These are phyloP conservation scores for Castanea crenata DNA, from an alignment of 306 rosid genomes.

Conservation along the genomic window DNA sequence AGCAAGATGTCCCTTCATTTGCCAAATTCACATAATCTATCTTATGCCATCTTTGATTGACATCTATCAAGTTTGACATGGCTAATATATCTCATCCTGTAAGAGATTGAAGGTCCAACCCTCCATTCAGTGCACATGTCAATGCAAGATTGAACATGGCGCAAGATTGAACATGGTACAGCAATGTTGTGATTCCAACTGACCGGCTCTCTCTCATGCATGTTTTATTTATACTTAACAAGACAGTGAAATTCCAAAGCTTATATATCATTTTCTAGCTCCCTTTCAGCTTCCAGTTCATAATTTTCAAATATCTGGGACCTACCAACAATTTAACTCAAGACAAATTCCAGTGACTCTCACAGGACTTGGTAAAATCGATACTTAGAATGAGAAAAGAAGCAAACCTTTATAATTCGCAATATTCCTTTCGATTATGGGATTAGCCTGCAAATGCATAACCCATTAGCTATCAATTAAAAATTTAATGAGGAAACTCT, in stretches of 20 bases:
- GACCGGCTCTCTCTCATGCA: not conserved
- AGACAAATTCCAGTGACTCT: not conserved
- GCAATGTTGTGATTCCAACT: not conserved
- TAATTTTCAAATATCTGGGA: not conserved
- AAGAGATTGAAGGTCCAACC: not conserved
- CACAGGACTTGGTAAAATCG: conserved; percentile 6
- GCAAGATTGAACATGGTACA: not conserved
- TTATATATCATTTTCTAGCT: not conserved
- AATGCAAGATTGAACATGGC: not conserved
- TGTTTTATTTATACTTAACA: not conserved
- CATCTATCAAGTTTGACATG: not conserved
- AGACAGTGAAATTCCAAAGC: not conserved
- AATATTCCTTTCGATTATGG: conserved; percentile 63
- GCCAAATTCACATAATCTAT: not conserved
- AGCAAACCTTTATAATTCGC: conserved; percentile 64
- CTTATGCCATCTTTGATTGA: not conserved
- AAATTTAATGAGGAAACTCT: conserved; percentile 1
- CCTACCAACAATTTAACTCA: not conserved
- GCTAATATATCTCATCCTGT: not conserved
- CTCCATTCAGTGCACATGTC: not conserved
- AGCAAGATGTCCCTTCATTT: not conserved
- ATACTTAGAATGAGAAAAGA: conserved; percentile 10
- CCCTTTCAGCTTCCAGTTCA: not conserved
- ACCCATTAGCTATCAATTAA: conserved; percentile 9
- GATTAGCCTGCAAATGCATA: conserved; percentile 70